Conservation (phyloP, 176 grass and related monocot species). For the Tuctoria greenei region DNA sequence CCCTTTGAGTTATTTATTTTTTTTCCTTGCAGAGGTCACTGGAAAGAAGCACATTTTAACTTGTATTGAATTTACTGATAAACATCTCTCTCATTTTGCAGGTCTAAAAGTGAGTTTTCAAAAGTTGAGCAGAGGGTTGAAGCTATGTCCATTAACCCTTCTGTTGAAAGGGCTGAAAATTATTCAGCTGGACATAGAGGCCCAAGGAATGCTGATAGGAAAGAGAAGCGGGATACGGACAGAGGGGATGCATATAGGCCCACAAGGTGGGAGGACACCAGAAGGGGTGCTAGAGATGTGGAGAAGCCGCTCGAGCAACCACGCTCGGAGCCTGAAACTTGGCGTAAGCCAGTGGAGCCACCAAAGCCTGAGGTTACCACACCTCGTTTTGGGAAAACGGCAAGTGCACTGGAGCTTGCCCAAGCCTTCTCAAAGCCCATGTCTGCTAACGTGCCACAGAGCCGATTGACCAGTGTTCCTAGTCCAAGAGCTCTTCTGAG, state of each 20-base stretch:
- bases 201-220: conserved; percentile 60
- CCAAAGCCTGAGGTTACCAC: conserved; percentile 51
- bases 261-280: conserved; percentile 55
- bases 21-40: too few relatives aligned
- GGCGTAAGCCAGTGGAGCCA: conserved; percentile 81
- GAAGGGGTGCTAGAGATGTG: conserved; percentile 48
- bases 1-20: not conserved
- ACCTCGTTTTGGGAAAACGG: conserved; percentile 70
- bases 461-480: conserved; percentile 40
- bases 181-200: conserved; percentile 57
- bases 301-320: conserved; percentile 64
- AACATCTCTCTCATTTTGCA: conserved; percentile 19
- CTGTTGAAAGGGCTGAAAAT: conserved; percentile 55
- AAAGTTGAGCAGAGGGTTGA: conserved; percentile 68
- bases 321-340: conserved; percentile 67
- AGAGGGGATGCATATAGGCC: conserved; percentile 53
- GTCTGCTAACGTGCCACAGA: conserved; percentile 49
- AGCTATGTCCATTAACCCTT: conserved; percentile 39
- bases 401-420: conserved; percentile 77
- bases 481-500: conserved; percentile 45
- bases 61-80: conserved; percentile 13
- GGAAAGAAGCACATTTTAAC: too few relatives aligned
- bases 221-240: conserved; percentile 44
- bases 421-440: conserved; percentile 90
- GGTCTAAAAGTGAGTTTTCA: conserved; percentile 68